These are phyloP conservation scores for Candida ulmi DNA, from an alignment of 805 yeast species.

Conservation along the genomic window DNA sequence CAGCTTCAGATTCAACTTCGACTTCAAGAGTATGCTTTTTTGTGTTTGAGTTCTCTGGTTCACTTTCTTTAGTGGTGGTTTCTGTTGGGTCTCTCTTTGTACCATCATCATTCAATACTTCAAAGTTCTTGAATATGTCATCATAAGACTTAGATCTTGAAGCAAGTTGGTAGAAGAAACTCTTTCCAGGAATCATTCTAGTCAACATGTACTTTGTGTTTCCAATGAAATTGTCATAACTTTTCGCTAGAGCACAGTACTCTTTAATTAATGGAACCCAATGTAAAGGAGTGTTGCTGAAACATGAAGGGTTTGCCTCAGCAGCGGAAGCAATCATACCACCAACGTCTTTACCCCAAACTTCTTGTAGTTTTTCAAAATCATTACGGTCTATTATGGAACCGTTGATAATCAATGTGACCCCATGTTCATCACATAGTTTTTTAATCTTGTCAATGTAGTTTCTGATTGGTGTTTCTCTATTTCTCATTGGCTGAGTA, in stretches of 20 bases:
- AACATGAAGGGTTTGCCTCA: constrained; percentile 80
- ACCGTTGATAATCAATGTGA: constrained; percentile 81
- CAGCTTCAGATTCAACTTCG: too few relatives aligned
- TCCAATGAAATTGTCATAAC: constrained; percentile 56
- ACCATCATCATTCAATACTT: constrained; percentile 15
- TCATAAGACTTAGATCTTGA: constrained; percentile 50
- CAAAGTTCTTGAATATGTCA: constrained; percentile 33
- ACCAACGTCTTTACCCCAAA: constrained; percentile 62
- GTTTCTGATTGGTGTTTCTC: constrained; percentile 74
- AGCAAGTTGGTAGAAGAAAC: constrained; percentile 50
- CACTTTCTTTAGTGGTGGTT: too few relatives aligned
- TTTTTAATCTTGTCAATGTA: constrained; percentile 57
- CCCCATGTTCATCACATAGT: constrained; percentile 54
- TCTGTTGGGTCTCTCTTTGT: constrained; percentile 8
- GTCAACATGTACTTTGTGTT: constrained; percentile 79
- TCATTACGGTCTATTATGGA: constrained; percentile 54
- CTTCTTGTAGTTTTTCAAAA: constrained; percentile 41
- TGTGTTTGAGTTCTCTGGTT: too few relatives aligned
- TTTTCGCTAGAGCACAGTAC: constrained; percentile 46
- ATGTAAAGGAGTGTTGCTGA: constrained; percentile 35
- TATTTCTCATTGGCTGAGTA: constrained; percentile 79
- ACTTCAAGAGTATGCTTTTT: constrained; percentile 13
- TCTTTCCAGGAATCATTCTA: constrained; percentile 75
- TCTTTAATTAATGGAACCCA: constrained; percentile 56
- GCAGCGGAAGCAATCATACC: constrained; percentile 94